Conservation (phyloP, 78 protist genomes). For the Creolimax fragrantissima region DNA sequence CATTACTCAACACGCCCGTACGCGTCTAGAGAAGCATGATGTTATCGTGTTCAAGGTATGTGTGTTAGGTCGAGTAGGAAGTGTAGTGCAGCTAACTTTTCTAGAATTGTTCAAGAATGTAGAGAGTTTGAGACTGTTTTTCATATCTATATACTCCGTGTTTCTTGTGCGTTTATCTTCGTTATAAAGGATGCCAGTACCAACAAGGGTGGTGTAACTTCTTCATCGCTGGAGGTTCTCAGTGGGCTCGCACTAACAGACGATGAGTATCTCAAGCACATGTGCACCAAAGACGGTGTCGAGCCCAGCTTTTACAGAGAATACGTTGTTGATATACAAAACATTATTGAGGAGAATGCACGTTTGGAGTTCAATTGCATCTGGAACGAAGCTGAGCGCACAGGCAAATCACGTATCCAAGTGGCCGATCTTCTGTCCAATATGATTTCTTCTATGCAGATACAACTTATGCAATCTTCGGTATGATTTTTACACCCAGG, state of each 20-base stretch:
- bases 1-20: constrained; percentile 75
- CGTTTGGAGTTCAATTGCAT: constrained; percentile 52
- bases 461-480: background rate
- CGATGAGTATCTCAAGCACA: constrained; percentile 39
- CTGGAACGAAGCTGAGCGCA: constrained; percentile 49
- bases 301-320: constrained; percentile 52
- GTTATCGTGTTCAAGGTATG: constrained; percentile 74
- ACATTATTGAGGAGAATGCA: constrained; percentile 63
- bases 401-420: constrained; percentile 30
- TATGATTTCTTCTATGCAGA: constrained; percentile 43
- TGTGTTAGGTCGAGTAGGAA: constrained; percentile 51
- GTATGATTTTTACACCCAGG: constrained; percentile 17
- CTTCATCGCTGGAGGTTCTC: constrained; percentile 73
- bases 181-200: constrained; percentile 44
- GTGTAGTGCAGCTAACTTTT: too few species aligned
- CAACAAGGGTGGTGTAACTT: constrained; percentile 86
- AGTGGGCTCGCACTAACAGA: constrained; percentile 65
- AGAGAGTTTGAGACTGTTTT: too few species aligned
- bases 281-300: constrained; percentile 42
- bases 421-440: constrained; percentile 49
- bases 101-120: too few species aligned
- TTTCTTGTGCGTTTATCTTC: too few species aligned
- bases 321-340: constrained; percentile 55
- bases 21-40: constrained; percentile 63
- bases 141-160: too few species aligned